Conservation (phyloP, 1,139 yeast genomes). For the Suhomyces guaymorum region DNA sequence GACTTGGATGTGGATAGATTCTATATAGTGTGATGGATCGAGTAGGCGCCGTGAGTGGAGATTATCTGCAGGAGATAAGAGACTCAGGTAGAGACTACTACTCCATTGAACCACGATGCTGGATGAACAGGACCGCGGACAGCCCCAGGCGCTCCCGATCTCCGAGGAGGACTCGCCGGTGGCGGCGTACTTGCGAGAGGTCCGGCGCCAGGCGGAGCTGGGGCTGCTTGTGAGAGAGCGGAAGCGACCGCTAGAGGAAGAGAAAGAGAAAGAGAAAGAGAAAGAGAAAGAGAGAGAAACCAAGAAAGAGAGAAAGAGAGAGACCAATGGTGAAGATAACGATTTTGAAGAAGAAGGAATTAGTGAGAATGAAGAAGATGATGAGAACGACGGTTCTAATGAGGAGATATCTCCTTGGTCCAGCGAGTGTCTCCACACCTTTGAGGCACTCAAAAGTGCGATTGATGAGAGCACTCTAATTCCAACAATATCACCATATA, state of each 20-base stretch:
- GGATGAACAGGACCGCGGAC: slow-evolving; percentile 9
- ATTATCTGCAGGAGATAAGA: slow-evolving; percentile 11
- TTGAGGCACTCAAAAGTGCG: slow-evolving; percentile 7
- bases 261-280: neutral
- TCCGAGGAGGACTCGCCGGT: slow-evolving; percentile 20
- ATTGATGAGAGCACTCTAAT: neutral
- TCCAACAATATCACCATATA: slow-evolving; percentile 1
- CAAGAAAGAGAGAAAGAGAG: neutral
- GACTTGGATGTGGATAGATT: neutral
- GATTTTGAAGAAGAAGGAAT: neutral
- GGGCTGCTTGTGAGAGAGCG: slow-evolving; percentile 19
- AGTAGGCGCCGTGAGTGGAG: slow-evolving; percentile 1
- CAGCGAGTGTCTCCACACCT: neutral
- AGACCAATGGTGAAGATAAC: too few species aligned
- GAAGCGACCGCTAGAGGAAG: neutral
- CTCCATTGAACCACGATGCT: too few species aligned
- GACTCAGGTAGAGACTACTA: too few species aligned
- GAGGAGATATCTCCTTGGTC: too few species aligned
- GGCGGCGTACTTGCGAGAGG: slow-evolving; percentile 27
- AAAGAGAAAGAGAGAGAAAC: neutral
- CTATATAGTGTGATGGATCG: neutral
- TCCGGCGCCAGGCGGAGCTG: slow-evolving; percentile 33
- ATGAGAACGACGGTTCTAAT: too few species aligned
- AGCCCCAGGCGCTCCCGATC: slow-evolving; percentile 27
- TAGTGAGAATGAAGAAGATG: too few species aligned